Evolutionary conservation across 2,329 filamentous ascomycete species (phyloP).

Genomic region (Pseudogymnoascus sp.): DNA sequence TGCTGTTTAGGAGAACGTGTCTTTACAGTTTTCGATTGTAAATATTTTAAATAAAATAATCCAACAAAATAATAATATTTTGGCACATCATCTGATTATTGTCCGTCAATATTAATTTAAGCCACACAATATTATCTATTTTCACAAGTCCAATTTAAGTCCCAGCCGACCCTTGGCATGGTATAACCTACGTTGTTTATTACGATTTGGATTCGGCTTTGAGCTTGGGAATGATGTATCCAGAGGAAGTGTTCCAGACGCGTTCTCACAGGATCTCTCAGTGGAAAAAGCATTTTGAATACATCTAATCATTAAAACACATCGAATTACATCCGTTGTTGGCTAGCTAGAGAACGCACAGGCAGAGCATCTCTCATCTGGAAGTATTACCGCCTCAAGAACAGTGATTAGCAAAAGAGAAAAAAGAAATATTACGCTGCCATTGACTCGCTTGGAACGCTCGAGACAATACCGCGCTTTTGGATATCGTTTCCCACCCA

Average conservation of each 20-base stretch:
- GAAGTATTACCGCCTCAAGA: slow-evolving; percentile 4
- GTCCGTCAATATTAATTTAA: background rate
- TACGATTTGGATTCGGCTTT: background rate
- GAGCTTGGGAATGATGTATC: background rate
- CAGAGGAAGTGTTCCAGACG: background rate
- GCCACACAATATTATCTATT: background rate
- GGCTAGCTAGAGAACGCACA: slow-evolving; percentile 22
- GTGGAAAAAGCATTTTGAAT: slow-evolving; percentile 1
- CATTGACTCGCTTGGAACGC: slow-evolving; percentile 24
- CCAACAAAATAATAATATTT: background rate
- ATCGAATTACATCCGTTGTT: slow-evolving; percentile 29
- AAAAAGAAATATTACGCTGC: slow-evolving; percentile 20
- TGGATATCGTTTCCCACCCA: slow-evolving; percentile 11
- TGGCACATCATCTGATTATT: background rate
- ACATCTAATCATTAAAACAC: slow-evolving; percentile 16
- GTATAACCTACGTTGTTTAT: background rate
- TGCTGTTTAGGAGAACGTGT: slow-evolving; percentile 40
- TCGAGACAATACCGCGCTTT: slow-evolving; percentile 15
- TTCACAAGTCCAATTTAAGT: background rate
- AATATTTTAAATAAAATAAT: background rate
- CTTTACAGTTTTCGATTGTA: background rate
- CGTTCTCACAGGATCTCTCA: background rate
- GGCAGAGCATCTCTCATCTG: slow-evolving; percentile 6
- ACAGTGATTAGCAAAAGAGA: slow-evolving; percentile 15
- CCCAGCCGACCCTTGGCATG: background rate